Base-by-base conservation (phyloP, 768 basidiomycete genomes). In the Tylopilus intermedius region DNA sequence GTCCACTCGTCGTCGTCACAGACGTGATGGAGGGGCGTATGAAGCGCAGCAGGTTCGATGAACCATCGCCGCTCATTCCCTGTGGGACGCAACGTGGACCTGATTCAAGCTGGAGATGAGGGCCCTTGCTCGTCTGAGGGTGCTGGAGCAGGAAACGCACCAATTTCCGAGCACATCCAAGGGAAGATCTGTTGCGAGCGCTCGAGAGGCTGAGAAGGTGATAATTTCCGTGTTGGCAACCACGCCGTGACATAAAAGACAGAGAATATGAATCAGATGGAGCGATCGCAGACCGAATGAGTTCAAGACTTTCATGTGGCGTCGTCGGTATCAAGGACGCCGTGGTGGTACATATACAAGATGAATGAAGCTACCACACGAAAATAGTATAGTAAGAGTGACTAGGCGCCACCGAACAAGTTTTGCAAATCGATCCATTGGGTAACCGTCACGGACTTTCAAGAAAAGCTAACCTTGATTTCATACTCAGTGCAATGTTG, bases 171-270 rank as follows among this genome's bases (percentile, higher is more conserved):
- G 51, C 15, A 59, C 40, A 11, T 51, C 53, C 22, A 44, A 51
- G 29, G 58, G 52, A 32, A 63, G 55, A 58, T 59, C 58, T 22
- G 56, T 55, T 8, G 50, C 14, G 41, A 30, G 44, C 54, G 14
- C 59, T 39, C 65, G 65, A 14, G 66, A 59, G 43, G 73, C 68
- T 24, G 62, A 64, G 61, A 86, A 82, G 64, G 81, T 82, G 64
- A 82, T 66, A 59, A 86, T 84, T 69, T 86, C 83, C 33, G 84
- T 86, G 66, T 86, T 84, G 21, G 77, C 82, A 47, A 68, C 58
- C 30, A 57, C 70, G 37, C 49, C 44, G 53, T 69, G 65, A 58
- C 60, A 66, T 56, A 62, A 55, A 41, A 63, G 46, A 45, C 30
- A 54, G 1, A 68, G 41, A 30, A 59, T 54, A 53, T 46, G 45